phyloP scores from a whole-genome alignment of 805 yeast species.

The Teunomyces gatunensis region DNA sequence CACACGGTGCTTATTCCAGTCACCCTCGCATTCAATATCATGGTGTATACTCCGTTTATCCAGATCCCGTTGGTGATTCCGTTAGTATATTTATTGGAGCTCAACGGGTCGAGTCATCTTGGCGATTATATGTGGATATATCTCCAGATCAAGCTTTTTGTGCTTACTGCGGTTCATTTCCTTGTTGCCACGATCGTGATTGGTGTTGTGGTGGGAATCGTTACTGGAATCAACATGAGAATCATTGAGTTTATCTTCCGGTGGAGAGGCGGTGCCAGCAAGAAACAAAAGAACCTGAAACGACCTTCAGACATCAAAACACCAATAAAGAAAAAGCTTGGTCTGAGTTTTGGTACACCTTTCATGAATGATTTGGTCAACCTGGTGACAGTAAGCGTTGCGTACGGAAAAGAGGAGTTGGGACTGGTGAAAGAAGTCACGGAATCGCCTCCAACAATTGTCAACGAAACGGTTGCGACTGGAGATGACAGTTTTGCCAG shows the following conservation, averaged over 20 bases:
- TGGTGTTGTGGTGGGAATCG: constrained; percentile 10
- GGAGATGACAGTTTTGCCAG: background rate
- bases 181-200: constrained; percentile 8
- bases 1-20: constrained; percentile 9
- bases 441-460: background rate
- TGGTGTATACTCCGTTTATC: constrained; percentile 11
- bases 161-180: constrained; percentile 8
- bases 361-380: constrained; percentile 1
- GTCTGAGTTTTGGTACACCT: background rate
- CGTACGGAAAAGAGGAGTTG: background rate
- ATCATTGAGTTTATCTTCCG: constrained; percentile 9
- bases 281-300: background rate
- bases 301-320: background rate
- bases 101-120: constrained; percentile 6
- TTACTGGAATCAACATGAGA: constrained; percentile 7
- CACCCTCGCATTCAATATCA: constrained; percentile 7
- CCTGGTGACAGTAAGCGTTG: constrained; percentile 1
- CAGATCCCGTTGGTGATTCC: constrained; percentile 11
- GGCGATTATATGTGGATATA: constrained; percentile 9
- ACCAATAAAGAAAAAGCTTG: too few relatives aligned
- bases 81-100: constrained; percentile 9
- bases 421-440: background rate
- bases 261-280: background rate
- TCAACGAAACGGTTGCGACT: background rate
- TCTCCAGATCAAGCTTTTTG: constrained; percentile 9